Conservation (phyloP, 2,329 filamentous ascomycete species). For the Ophiostoma australiae region DNA sequence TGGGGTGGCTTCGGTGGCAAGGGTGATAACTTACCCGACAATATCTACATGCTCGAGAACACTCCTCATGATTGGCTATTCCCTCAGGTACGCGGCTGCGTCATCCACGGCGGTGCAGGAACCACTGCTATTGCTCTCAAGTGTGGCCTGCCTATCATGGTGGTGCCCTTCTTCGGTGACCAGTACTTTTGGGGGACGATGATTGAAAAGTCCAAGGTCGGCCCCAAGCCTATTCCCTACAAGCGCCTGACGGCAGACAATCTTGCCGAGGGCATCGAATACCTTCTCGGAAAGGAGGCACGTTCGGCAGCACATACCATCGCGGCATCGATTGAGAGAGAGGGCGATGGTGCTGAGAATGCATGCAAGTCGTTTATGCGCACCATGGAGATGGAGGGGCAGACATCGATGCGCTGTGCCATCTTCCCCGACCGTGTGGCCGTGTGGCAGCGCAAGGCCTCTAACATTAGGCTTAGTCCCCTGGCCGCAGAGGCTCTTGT, state of each 20-base stretch:
- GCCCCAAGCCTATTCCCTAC: conserved; percentile 63
- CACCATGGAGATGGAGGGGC: conserved; percentile 49
- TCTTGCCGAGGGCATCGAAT: conserved; percentile 65
- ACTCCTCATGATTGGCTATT: conserved; percentile 76
- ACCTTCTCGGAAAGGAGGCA: conserved; percentile 59
- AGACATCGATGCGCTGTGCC: conserved; percentile 59
- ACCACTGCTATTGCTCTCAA: conserved; percentile 71
- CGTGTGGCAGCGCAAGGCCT: conserved; percentile 60
- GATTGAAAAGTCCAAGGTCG: conserved; percentile 59
- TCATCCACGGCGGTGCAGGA: conserved; percentile 74
- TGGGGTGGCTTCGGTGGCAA: conserved; percentile 67
- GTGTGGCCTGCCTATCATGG: conserved; percentile 66
- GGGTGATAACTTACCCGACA: conserved; percentile 48
- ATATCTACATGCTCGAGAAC: conserved; percentile 68
- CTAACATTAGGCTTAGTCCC: conserved; percentile 55
- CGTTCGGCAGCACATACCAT: conserved; percentile 54
- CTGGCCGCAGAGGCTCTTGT: conserved; percentile 63
- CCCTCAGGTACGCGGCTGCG: conserved; percentile 58
- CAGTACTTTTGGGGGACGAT: conserved; percentile 74
- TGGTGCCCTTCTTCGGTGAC: conserved; percentile 76
- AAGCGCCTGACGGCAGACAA: conserved; percentile 60
- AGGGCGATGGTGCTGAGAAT: conserved; percentile 65
- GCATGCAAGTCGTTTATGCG: conserved; percentile 63
- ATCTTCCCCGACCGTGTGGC: conserved; percentile 60
- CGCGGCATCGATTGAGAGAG: conserved; percentile 54